A percentile compares a stretch with the other conserved stretches of the same genome.
Evolutionary conservation across 306 rosid species (phyloP).

Genomic region (Geum urbanum): DNA sequence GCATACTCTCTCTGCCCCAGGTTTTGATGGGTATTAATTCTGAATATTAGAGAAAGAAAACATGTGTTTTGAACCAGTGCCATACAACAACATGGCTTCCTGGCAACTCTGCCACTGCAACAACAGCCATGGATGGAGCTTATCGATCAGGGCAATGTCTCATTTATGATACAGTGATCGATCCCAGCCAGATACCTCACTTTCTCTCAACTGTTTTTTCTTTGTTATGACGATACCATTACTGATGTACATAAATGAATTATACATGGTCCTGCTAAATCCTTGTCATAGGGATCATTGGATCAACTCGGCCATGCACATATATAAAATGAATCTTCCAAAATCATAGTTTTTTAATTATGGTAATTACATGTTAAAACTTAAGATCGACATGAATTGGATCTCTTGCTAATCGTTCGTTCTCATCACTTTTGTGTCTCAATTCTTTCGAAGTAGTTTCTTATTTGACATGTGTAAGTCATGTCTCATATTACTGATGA

Average conservation of each 20-base stretch:
- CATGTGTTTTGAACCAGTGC: neutral
- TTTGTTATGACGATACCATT: neutral
- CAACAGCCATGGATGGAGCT: neutral
- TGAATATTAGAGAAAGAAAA: neutral
- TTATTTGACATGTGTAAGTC: neutral
- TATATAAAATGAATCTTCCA: neutral
- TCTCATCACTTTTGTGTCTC: neutral
- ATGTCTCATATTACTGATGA: neutral
- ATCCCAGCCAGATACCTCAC: neutral
- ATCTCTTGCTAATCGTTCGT: neutral
- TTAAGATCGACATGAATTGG: neutral
- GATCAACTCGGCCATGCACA: neutral
- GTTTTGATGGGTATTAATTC: neutral
- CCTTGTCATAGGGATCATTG: neutral
- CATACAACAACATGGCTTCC: neutral
- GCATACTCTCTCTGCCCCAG: neutral
- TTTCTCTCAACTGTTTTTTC: conserved; percentile 17
- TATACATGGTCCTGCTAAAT: conserved; percentile 11
- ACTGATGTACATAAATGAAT: neutral
- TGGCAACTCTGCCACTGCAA: neutral
- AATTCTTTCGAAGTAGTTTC: neutral
- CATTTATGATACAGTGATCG: neutral
- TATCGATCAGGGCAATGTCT: conserved; percentile 8
- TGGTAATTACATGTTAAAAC: neutral
- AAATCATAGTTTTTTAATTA: neutral